These are phyloP conservation scores for Talaromyces borbonicus DNA, from an alignment of 495 filamentous ascomycete species.

Conservation along the genomic window DNA sequence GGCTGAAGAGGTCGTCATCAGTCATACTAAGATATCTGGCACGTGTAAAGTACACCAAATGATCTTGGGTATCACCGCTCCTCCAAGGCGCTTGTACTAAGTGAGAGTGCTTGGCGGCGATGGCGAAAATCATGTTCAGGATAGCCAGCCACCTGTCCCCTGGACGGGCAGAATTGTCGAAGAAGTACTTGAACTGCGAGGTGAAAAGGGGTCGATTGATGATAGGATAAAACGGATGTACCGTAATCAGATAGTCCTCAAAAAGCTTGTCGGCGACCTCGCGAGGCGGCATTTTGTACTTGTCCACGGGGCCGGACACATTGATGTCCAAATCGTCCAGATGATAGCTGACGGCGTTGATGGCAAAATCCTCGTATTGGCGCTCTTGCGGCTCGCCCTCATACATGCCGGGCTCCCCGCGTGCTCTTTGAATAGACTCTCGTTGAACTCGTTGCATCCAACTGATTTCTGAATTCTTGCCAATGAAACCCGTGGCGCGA, in stretches of 20 bases:
- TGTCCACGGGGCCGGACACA: slow-evolving; percentile 36
- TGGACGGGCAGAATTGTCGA: slow-evolving; percentile 28
- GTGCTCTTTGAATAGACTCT: slow-evolving; percentile 26
- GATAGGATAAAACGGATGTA: slow-evolving; percentile 54
- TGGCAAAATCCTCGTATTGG: slow-evolving; percentile 17
- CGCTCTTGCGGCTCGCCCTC: slow-evolving; percentile 18
- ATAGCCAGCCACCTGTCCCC: slow-evolving; percentile 51
- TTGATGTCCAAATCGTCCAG: slow-evolving; percentile 47
- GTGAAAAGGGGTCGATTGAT: slow-evolving; percentile 40
- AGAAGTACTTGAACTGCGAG: slow-evolving; percentile 36
- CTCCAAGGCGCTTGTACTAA: slow-evolving; percentile 42
- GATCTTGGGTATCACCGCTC: slow-evolving; percentile 39
- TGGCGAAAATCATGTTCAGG: slow-evolving; percentile 58
- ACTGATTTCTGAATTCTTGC: slow-evolving; percentile 53
- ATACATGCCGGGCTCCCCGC: slow-evolving; percentile 21
- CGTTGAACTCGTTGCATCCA: slow-evolving; percentile 47
- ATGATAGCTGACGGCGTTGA: slow-evolving; percentile 46
- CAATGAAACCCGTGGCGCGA: slow-evolving; percentile 52
- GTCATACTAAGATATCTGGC: slow-evolving; percentile 50
- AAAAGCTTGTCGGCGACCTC: slow-evolving; percentile 44
- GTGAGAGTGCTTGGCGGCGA: slow-evolving; percentile 47
- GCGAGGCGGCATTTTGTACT: slow-evolving; percentile 45
- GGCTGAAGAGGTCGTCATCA: slow-evolving; percentile 41
- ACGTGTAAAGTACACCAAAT: slow-evolving; percentile 50
- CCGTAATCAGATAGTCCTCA: slow-evolving; percentile 45